phyloP scores from a whole-genome alignment of 768 basidiomycete genomes.

The Lentinula lateritia region DNA sequence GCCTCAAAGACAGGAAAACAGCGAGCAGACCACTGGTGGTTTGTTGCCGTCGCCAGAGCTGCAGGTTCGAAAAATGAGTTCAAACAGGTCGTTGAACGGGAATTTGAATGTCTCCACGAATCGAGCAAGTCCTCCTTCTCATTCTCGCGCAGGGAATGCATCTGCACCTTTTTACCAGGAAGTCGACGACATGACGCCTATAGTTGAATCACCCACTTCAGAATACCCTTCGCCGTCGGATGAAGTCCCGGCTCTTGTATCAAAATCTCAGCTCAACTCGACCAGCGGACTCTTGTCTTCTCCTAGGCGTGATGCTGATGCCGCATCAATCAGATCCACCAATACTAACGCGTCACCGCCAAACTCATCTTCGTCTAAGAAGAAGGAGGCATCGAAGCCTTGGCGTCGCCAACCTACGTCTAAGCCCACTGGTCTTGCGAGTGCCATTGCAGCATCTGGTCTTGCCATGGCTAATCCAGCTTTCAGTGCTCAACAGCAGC shows the following conservation, averaged over 20 bases:
- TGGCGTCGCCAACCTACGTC: slow-evolving; percentile 32
- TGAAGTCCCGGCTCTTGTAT: not conserved
- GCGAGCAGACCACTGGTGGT: not conserved
- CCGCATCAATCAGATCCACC: not conserved
- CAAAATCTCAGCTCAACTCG: not conserved
- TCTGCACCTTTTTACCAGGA: not conserved
- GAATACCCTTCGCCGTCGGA: not conserved
- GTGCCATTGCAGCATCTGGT: slow-evolving; percentile 62
- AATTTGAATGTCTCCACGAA: not conserved
- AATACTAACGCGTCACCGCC: not conserved
- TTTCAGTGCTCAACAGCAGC: slow-evolving; percentile 41
- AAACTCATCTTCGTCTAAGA: slow-evolving; percentile 8
- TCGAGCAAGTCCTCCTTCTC: not conserved
- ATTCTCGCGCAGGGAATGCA: not conserved
- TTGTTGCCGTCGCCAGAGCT: not conserved
- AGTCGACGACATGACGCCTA: slow-evolving; percentile 7
- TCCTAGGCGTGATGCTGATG: slow-evolving; percentile 5
- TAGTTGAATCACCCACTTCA: slow-evolving; percentile 6
- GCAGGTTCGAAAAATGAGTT: not conserved
- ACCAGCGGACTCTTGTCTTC: not conserved
- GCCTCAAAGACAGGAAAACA: not conserved
- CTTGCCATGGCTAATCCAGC: slow-evolving; percentile 59
- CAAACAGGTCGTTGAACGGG: not conserved
- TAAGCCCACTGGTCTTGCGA: slow-evolving; percentile 58
- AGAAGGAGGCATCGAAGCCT: slow-evolving; percentile 32